phyloP scores from a whole-genome alignment of 2,329 filamentous ascomycete species.

The Beauveria asiatica region DNA sequence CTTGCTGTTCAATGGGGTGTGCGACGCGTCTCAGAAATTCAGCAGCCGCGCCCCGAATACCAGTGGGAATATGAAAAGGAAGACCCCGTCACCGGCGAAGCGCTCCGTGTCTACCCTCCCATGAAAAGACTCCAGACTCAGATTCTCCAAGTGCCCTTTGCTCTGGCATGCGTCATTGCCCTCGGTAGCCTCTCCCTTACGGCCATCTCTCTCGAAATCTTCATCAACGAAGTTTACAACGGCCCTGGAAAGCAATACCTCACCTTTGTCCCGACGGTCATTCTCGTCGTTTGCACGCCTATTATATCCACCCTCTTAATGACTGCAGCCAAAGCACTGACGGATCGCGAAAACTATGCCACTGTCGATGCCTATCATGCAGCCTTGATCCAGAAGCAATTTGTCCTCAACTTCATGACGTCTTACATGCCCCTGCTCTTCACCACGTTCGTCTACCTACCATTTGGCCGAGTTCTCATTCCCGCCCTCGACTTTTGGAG shows the following conservation, averaged over 20 bases:
- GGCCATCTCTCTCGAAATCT: slow-evolving; percentile 90
- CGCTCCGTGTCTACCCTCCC: slow-evolving; percentile 65
- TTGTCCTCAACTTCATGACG: slow-evolving; percentile 93
- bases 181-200: slow-evolving; percentile 76
- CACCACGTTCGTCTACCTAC: slow-evolving; percentile 89
- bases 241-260: slow-evolving; percentile 81
- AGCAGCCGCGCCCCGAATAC: slow-evolving; percentile 70
- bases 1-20: slow-evolving; percentile 84
- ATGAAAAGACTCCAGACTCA: slow-evolving; percentile 69
- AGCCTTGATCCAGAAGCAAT: slow-evolving; percentile 84
- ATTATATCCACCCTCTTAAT: slow-evolving; percentile 70
- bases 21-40: slow-evolving; percentile 71
- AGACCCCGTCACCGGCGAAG: slow-evolving; percentile 77
- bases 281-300: slow-evolving; percentile 76
- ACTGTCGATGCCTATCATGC: slow-evolving; percentile 74
- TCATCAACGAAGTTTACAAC: slow-evolving; percentile 87
- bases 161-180: slow-evolving; percentile 59
- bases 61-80: slow-evolving; percentile 65
- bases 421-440: slow-evolving; percentile 89
- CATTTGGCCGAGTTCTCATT: slow-evolving; percentile 75
- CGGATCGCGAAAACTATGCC: slow-evolving; percentile 83
- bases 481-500: slow-evolving; percentile 81
- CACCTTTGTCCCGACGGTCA: slow-evolving; percentile 77
- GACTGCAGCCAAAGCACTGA: slow-evolving; percentile 66
- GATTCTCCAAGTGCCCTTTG: slow-evolving; percentile 77